Base-by-base conservation (phyloP, 352 stramenopile genomes). In the Achlya hypogyna region DNA sequence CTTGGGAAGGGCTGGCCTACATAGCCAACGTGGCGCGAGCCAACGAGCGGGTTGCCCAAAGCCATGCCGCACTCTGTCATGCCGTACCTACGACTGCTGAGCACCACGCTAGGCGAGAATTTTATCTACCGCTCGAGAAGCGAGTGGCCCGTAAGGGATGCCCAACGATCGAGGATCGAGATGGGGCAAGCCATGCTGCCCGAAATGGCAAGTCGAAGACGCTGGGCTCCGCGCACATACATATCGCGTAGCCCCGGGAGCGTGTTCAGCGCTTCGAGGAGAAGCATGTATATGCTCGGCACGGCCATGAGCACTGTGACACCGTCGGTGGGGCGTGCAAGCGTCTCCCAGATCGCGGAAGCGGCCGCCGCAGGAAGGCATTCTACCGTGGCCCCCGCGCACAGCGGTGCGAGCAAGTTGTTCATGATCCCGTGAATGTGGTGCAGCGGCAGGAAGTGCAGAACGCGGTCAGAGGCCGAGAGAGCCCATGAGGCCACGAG, bases 21-120 rank as follows among this genome's bases (percentile, higher is more conserved):
- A 69, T 86, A 91, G 6, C 89, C 91, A 8, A 91, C 70, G 53
- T 89, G 77, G 22, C 86, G 76, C 14, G 87, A 70, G 25, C 76
- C 72, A 63, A 76, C 69, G 73, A 91, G 63, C 40, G 89, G 79
- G 56, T 97, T 97, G 6, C 82, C 89, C 5, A 97, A 72, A 14
- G 82, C 88, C 91, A 97, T 97, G 12, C 86, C 87, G 51, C 96
- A 76, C 73, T 97, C 89, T 0, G 83, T 96, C 88, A 96, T 97
- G 6, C 89, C 89, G 64, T 96, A 97, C 18, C 90, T 54, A 54
- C 42, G 42, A 22, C 18, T 22, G 22, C 22, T 49, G 22, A 22
- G 18, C 22, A 49, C 22, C 22, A 22, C 42, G 42, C 18, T 49
- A 49, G 22, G 42, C 42, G 22, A 49, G 22, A 49, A 22, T 49